These are phyloP conservation scores for Chlorella sorokiniana DNA, from an alignment of 139 green algal genomes.

Conservation along the genomic window DNA sequence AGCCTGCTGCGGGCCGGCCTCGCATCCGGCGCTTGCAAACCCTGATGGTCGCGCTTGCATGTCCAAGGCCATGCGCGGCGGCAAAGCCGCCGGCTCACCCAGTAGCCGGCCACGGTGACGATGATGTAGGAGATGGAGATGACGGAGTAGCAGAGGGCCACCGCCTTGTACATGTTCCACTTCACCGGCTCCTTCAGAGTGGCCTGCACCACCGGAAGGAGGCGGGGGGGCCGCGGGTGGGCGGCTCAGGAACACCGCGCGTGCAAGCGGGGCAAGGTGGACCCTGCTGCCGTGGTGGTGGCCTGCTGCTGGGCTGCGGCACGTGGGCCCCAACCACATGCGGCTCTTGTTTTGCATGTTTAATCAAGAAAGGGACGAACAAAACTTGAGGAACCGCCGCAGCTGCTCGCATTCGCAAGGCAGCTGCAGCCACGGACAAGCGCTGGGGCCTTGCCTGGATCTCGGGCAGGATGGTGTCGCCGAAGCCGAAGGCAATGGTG, in stretches of 20 bases:
- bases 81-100: neutral
- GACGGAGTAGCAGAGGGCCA: constrained; percentile 42
- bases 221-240: too few relatives aligned
- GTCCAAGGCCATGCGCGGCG: neutral
- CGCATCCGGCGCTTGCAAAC: too few relatives aligned
- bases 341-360: too few relatives aligned
- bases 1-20: too few relatives aligned
- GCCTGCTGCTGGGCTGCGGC: too few relatives aligned
- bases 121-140: constrained; percentile 39
- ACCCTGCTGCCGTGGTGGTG: too few relatives aligned
- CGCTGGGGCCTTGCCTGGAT: constrained; percentile 35
- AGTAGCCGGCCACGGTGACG: constrained; percentile 47
- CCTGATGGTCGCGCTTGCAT: too few relatives aligned
- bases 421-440: neutral
- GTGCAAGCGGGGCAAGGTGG: too few relatives aligned
- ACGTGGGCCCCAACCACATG: too few relatives aligned
- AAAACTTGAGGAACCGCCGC: neutral
- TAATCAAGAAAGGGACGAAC: neutral
- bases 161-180: constrained; percentile 41
- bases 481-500: constrained; percentile 52
- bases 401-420: neutral
- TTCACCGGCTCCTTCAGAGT: constrained; percentile 37
- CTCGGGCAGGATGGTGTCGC: constrained; percentile 54
- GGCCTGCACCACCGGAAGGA: too few relatives aligned
- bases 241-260: too few relatives aligned